Evolutionary conservation across 176 grass and related monocot species (phyloP).

Genomic region (Zoysia pacifica): DNA sequence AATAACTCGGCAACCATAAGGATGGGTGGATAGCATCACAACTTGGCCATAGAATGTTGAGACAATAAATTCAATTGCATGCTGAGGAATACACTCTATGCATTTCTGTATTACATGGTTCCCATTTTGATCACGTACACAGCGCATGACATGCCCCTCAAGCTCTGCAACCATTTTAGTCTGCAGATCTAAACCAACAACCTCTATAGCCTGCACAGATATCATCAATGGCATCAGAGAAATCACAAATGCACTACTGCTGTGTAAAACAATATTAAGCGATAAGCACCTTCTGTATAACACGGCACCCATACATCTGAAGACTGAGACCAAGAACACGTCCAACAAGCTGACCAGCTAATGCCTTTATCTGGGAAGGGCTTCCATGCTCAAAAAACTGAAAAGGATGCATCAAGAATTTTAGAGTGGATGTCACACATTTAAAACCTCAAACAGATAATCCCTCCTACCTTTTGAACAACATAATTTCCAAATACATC

Average conservation of each 20-base stretch:
- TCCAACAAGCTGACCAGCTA: conserved; percentile 61
- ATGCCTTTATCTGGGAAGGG: conserved; percentile 71
- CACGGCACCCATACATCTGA: conserved; percentile 94
- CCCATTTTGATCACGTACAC: conserved; percentile 94
- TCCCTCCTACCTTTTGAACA: conserved; percentile 72
- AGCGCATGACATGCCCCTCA: conserved; percentile 79
- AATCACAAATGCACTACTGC: background rate
- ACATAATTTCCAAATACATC: conserved; percentile 97
- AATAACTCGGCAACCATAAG: conserved; percentile 83
- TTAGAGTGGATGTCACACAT: background rate
- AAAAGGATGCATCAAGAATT: conserved; percentile 2
- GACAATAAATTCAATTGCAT: conserved; percentile 77
- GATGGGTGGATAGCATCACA: conserved; percentile 78
- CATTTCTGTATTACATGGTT: conserved; percentile 91
- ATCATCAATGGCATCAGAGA: conserved; percentile 21
- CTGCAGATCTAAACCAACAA: conserved; percentile 76
- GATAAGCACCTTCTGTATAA: conserved; percentile 83
- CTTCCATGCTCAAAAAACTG: conserved; percentile 97
- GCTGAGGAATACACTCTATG: conserved; percentile 82
- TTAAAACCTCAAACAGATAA: conserved; percentile 10
- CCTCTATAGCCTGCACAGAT: conserved; percentile 70
- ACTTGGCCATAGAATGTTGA: conserved; percentile 86
- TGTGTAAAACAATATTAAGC: background rate
- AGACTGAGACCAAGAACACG: conserved; percentile 83
- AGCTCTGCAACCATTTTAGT: conserved; percentile 76